Evolutionary conservation across 768 basidiomycete species (phyloP).

Genomic region (Lactarius akahatsu): DNA sequence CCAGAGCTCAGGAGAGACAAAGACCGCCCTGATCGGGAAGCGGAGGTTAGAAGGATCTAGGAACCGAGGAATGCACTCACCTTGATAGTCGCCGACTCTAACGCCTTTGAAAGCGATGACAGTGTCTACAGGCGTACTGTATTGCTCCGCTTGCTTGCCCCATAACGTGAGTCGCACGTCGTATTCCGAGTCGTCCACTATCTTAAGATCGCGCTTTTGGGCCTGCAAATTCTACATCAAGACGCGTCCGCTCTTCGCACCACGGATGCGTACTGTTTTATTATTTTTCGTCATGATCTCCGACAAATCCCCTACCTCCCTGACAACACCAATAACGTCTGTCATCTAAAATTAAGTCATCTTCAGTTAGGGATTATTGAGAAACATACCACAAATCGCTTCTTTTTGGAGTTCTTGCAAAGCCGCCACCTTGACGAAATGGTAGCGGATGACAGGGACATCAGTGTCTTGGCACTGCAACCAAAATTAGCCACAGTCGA

Average conservation of each 20-base stretch:
- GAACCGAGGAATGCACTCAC: conserved; percentile 39
- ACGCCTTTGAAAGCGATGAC: conserved; percentile 94
- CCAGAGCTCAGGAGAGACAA: conserved; percentile 83
- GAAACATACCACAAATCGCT: conserved; percentile 67
- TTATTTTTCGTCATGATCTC: conserved; percentile 77
- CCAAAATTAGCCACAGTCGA: conserved; percentile 4
- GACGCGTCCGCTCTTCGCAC: background rate
- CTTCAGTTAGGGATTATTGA: background rate
- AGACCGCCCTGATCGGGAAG: conserved; percentile 56
- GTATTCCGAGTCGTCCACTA: conserved; percentile 82
- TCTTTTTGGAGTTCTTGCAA: conserved; percentile 73
- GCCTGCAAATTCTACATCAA: conserved; percentile 47
- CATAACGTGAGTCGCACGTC: conserved; percentile 87
- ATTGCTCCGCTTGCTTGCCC: conserved; percentile 93
- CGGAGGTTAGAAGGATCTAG: conserved; percentile 22
- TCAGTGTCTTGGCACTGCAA: conserved; percentile 77
- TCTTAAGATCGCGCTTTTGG: conserved; percentile 81
- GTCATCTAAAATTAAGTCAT: conserved; percentile 10
- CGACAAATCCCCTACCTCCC: conserved; percentile 65
- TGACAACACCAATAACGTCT: conserved; percentile 90
- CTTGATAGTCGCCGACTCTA: conserved; percentile 89
- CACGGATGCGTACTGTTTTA: conserved; percentile 45
- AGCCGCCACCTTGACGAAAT: conserved; percentile 64
- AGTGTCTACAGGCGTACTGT: conserved; percentile 53
- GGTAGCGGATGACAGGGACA: conserved; percentile 82